Base-by-base conservation (phyloP, 495 filamentous ascomycete genomes). In the Polyplosphaeria fusca region DNA sequence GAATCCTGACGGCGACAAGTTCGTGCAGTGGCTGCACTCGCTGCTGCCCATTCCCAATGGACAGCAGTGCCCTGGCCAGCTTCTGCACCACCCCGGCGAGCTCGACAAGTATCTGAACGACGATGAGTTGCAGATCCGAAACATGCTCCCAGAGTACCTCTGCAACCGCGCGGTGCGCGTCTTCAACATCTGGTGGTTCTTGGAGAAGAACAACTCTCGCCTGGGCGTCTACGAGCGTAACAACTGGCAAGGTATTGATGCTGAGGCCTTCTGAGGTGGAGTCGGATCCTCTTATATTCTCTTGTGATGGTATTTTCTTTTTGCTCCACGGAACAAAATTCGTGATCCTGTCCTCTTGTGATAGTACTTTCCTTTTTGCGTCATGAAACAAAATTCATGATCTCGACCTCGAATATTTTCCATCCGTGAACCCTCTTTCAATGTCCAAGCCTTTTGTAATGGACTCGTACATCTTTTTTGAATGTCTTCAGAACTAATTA, bases 171-270 rank as follows among this genome's bases (percentile, higher is more conserved):
- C 41, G 20, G 24, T n/a, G 12, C 13, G 41, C n/a, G 48, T 41
- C 5, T 19, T 59, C 19, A 7, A 19, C 18, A n/a, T 59, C 3
- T 59, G 32, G 13, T 59, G 55, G 55, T 59, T 38, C 38, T 7
- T 59, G 1, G 38, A 13, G 1, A 2, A 3, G 12, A 39, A 38
- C 18, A 59, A 51, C n/a, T 13, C 2, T 14, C 18, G 16, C 18
- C 19, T 52, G 28, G 20, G 20, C 32, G 12, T 14, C 2, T 42
- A 48, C 39, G 5, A 49, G 32, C 14, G 11, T 5, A 2, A 27
- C 13, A n/a, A 22, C 3, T 47, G 43, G 53, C 7, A 5, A 20
- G 40, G 52, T 4, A 38, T 55, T 4, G 41, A 38, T 11, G 19
- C n/a, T 4, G 41, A 46, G 41, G 35, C 38, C 30, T 35, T 35